A percentile compares a stretch with the other conserved stretches of the same genome.
phyloP scores from a whole-genome alignment of 345 rosid genomes.

The Draba incana region DNA sequence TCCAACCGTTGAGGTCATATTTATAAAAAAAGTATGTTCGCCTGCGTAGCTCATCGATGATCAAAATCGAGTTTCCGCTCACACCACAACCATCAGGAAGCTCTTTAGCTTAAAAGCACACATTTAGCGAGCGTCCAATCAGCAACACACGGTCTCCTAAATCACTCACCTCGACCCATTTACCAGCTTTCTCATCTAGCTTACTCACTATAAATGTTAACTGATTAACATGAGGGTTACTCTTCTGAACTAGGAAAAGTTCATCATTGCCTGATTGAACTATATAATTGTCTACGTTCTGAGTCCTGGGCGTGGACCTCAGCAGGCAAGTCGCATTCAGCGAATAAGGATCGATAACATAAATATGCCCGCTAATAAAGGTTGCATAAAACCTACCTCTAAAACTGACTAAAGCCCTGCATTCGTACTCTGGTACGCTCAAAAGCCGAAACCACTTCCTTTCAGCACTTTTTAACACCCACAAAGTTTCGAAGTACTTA shows the following conservation, averaged over 20 bases:
- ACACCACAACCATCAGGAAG: conserved; percentile 19
- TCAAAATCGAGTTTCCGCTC: conserved; percentile 2
- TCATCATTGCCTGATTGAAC: conserved; percentile 3
- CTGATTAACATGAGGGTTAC: background rate
- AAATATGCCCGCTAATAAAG: rapidly evolving
- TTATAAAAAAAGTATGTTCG: background rate
- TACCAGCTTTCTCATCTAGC: background rate
- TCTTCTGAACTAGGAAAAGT: background rate
- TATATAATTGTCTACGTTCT: background rate
- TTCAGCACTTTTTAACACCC: background rate
- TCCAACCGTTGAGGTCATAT: conserved; percentile 3
- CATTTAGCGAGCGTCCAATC: background rate
- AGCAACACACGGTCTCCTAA: background rate
- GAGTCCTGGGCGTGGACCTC: background rate
- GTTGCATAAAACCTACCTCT: background rate
- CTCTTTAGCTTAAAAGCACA: background rate
- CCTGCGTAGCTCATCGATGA: background rate
- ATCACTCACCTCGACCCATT: background rate
- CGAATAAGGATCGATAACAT: background rate
- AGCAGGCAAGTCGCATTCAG: background rate
- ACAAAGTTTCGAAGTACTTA: background rate
- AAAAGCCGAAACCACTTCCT: background rate
- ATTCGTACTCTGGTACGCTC: background rate
- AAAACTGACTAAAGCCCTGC: background rate
- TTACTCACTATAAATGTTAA: background rate